Conservation (phyloP, 176 grass and related monocot genomes). For the Neostapfia colusana region DNA sequence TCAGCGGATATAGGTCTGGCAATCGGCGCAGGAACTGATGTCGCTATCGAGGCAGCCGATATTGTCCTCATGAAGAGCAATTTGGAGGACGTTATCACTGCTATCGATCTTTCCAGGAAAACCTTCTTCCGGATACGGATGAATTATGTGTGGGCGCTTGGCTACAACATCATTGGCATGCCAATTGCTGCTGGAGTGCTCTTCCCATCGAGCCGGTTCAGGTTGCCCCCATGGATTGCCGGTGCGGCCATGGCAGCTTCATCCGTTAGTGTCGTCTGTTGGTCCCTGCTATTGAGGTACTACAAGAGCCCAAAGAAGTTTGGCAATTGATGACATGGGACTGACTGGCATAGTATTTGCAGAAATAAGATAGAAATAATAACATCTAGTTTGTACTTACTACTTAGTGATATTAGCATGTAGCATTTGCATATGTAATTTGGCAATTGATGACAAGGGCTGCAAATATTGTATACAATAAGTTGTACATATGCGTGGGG, state of each 20-base stretch:
- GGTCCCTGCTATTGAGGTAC: slow-evolving; percentile 79
- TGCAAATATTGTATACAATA: background rate
- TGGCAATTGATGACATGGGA: slow-evolving; percentile 29
- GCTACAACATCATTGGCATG: slow-evolving; percentile 90
- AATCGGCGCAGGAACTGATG: slow-evolving; percentile 87
- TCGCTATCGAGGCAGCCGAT: slow-evolving; percentile 95
- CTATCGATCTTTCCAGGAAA: slow-evolving; percentile 90
- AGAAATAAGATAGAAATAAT: slow-evolving; percentile 8
- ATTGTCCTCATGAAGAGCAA: slow-evolving; percentile 99
- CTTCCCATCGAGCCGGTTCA: slow-evolving; percentile 70
- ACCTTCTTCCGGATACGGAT: slow-evolving; percentile 83
- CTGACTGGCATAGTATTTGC: background rate
- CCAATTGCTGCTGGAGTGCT: slow-evolving; percentile 73
- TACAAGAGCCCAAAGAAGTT: slow-evolving; percentile 70
- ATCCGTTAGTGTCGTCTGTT: slow-evolving; percentile 88
- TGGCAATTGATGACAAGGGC: background rate
- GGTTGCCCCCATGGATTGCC: slow-evolving; percentile 86
- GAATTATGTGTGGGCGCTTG: slow-evolving; percentile 95
- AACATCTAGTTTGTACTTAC: background rate
- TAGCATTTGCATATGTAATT: background rate
- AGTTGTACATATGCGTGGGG: background rate
- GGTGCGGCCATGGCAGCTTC: slow-evolving; percentile 95
- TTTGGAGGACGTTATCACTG: slow-evolving; percentile 89
- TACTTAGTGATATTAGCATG: background rate
- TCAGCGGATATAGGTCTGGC: slow-evolving; percentile 81